A percentile compares a stretch with the other conserved stretches of the same genome.
These are phyloP conservation scores for Candida silvicultrix DNA, from an alignment of 805 yeast species.

Conservation along the genomic window DNA sequence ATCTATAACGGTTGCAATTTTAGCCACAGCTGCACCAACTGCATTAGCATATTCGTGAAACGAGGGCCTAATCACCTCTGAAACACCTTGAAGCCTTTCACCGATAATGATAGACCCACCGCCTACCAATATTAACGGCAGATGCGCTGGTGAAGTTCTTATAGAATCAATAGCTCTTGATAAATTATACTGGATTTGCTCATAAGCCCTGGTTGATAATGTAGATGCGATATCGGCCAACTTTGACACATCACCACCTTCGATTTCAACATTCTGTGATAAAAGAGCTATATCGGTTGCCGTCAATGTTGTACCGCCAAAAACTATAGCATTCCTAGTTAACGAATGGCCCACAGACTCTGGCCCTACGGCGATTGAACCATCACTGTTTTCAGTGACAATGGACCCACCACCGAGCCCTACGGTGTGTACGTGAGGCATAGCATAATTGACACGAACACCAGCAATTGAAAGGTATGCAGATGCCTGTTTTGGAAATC, in stretches of 20 bases:
- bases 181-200: not conserved
- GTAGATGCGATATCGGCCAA: conserved; percentile 15
- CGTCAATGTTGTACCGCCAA: conserved; percentile 37
- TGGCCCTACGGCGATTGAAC: conserved; percentile 34
- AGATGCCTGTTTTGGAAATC: conserved; percentile 42
- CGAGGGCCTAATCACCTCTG: conserved; percentile 35
- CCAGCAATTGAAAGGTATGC: conserved; percentile 40
- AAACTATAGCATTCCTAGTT: conserved; percentile 26
- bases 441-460: conserved; percentile 40
- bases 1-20: conserved; percentile 29
- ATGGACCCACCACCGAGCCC: conserved; percentile 49
- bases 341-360: conserved; percentile 42
- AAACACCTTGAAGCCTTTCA: conserved; percentile 27
- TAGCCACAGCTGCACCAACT: conserved; percentile 44
- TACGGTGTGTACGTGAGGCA: conserved; percentile 45
- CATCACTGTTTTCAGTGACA: conserved; percentile 17
- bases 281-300: conserved; percentile 32
- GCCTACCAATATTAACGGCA: conserved; percentile 41
- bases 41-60: conserved; percentile 42
- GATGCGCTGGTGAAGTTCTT: conserved; percentile 35
- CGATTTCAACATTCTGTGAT: not conserved
- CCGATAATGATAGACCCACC: conserved; percentile 46
- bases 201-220: conserved; percentile 3
- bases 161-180: conserved; percentile 32
- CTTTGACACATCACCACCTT: conserved; percentile 12